Evolutionary conservation across 192 early-diverging fungal genomes (phyloP).

Genomic region (Spinellus fusiger): DNA sequence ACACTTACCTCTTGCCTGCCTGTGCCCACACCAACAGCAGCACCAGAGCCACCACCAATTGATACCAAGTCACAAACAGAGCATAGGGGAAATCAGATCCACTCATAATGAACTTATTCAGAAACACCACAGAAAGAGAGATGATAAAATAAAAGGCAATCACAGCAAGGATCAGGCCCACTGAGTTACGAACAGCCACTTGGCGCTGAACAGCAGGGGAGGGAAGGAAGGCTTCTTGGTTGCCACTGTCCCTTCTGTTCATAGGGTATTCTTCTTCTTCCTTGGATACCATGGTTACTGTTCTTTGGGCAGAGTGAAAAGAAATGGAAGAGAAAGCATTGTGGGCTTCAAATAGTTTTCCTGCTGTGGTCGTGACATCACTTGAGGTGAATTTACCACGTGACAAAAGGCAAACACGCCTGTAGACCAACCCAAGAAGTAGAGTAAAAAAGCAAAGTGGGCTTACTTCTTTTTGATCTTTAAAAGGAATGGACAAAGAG

Average conservation of each 20-base stretch:
- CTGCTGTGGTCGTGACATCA: too few species aligned
- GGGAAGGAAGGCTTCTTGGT: slow-evolving; percentile 36
- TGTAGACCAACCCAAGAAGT: too few species aligned
- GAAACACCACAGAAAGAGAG: slow-evolving; percentile 59
- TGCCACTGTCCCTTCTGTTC: slow-evolving; percentile 27
- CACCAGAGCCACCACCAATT: slow-evolving; percentile 51
- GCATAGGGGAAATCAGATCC: slow-evolving; percentile 60
- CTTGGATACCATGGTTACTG: too few species aligned
- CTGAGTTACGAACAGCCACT: slow-evolving; percentile 27
- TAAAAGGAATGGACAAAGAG: too few species aligned
- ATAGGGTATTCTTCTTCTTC: too few species aligned
- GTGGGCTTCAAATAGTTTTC: too few species aligned
- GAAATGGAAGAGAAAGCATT: too few species aligned
- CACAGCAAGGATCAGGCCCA: slow-evolving; percentile 38
- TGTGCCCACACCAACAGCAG: slow-evolving; percentile 49
- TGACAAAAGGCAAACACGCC: too few species aligned
- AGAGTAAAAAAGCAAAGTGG: too few species aligned
- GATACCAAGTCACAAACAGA: slow-evolving; percentile 63
- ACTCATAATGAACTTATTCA: slow-evolving; percentile 62
- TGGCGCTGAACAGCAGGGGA: slow-evolving; percentile 23
- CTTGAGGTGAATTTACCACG: too few species aligned
- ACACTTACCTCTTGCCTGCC: slow-evolving; percentile 45
- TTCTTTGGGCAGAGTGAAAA: too few species aligned
- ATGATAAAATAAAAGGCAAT: slow-evolving; percentile 57
- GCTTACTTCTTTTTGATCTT: too few species aligned